These are phyloP conservation scores for Stentor roeselii DNA, from an alignment of 73 alveolate genomes.

Conservation along the genomic window DNA sequence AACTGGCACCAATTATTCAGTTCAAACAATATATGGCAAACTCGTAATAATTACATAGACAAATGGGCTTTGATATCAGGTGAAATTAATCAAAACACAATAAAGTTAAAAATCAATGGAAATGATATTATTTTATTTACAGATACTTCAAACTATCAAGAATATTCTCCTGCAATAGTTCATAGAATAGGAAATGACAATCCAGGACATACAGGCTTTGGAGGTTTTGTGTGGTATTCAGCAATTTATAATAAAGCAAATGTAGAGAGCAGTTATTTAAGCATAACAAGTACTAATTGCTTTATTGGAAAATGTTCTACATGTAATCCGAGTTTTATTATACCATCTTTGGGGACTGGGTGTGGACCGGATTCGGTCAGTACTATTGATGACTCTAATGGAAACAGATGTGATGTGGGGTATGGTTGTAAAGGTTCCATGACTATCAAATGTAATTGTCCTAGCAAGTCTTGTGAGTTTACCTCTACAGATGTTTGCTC, in stretches of 20 bases:
- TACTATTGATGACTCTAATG: no score
- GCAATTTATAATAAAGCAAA: neutral
- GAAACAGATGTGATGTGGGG: no score
- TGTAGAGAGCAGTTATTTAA: neutral
- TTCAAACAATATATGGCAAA: neutral
- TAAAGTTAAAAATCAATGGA: neutral
- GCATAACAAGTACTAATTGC: neutral
- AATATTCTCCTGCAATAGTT: no score
- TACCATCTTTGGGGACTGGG: no score
- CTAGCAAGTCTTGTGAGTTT: no score
- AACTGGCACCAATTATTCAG: neutral
- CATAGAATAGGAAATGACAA: neutral
- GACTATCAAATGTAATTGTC: no score
- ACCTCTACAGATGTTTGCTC: no score
- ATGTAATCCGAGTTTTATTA: neutral
- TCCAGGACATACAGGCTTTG: neutral
- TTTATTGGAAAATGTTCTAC: neutral
- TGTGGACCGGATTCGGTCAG: no score
- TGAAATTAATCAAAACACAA: neutral
- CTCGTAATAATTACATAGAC: neutral
- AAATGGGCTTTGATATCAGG: neutral
- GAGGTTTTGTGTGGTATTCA: neutral
- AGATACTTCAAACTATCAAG: no score
- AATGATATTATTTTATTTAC: neutral
- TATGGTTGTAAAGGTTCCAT: no score